Evolutionary conservation across 805 yeast genomes (phyloP), one percentile per base, ranked within the genome.

Genomic region (Yarrowia keelungensis): DNA sequence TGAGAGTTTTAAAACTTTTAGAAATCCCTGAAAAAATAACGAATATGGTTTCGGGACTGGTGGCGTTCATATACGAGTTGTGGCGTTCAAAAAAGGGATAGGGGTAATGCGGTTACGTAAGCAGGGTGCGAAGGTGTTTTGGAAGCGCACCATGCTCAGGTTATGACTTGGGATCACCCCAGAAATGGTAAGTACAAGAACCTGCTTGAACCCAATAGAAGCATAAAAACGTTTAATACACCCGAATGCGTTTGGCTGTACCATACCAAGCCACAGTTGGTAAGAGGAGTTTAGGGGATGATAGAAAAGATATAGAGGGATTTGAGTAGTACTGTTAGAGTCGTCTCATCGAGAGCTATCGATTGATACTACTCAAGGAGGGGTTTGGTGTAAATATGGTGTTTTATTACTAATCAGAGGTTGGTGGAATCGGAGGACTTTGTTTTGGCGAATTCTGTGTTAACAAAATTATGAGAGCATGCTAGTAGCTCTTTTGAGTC

Each of bases 121-220:
- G 32, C 32, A 26, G 32, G 32, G 32, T 26, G 7, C 7, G 32
- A 26, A 26, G 32, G 32, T 26, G 32, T 5, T 26, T 5, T 12
- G 4, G n/a, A 41, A 41, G 15, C 15, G 43, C 43, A 22, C 4
- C 1, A 11, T 8, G 22, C 19, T 8, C 54, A 49, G 39, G n/a
- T 49, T 49, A 49, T 49, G 54, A 32, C 54, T 19, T 22, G 8
- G 35, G 14, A 19, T 26, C 32, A 15, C 11, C 38, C 26, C 36
- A 47, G 36, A 26, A 11, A 38, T 46, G 51, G 36, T 15, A 47
- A 47, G 51, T 26, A n/a, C 36, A 47, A 11, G 16, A 22, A 22
- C n/a, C 35, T 15, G 50, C 15, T 45, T 35, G 35, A 50, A 50
- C 56, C 35, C 56, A 50, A 50, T 50, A 50, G 41, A 50, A 50